Conservation (phyloP, 1,284 basidiomycete genomes). For the Phellopilus nigrolimitatus region DNA sequence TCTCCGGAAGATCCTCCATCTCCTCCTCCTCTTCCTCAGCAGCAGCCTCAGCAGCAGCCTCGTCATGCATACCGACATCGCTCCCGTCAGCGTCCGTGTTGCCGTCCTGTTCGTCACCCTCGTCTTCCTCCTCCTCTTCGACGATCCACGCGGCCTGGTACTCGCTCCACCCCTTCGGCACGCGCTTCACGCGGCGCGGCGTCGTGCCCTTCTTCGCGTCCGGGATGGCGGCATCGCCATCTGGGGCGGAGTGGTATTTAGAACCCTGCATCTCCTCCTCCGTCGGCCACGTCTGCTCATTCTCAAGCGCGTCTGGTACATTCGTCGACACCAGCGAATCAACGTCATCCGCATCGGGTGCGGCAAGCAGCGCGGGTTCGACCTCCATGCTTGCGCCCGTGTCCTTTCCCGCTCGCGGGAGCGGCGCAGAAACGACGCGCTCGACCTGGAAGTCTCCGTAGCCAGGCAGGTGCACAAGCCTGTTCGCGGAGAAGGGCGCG, state of each 20-base stretch:
- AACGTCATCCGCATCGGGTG: constrained; percentile 61
- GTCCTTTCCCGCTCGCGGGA: constrained; percentile 38
- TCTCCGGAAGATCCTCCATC: constrained; percentile 47
- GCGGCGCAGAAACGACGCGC: constrained; percentile 60
- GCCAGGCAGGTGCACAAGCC: constrained; percentile 86
- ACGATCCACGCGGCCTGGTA: constrained; percentile 95
- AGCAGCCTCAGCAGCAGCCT: constrained; percentile 38
- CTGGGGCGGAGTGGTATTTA: constrained; percentile 26
- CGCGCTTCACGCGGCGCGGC: constrained; percentile 66
- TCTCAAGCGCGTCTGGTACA: constrained; percentile 82
- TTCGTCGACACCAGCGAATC: constrained; percentile 91
- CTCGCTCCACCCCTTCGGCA: constrained; percentile 87
- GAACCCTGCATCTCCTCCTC: constrained; percentile 85
- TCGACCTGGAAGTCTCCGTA: constrained; percentile 86
- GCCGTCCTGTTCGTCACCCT: constrained; percentile 38
- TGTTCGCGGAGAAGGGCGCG: constrained; percentile 71
- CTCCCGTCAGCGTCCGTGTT: constrained; percentile 37
- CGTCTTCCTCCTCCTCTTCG: constrained; percentile 61
- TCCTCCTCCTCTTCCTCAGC: constrained; percentile 58
- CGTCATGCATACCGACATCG: constrained; percentile 29
- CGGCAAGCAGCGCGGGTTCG: constrained; percentile 52
- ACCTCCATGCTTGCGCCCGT: constrained; percentile 51
- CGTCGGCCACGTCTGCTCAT: constrained; percentile 99
- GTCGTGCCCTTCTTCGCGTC: constrained; percentile 65
- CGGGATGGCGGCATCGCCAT: constrained; percentile 43